Base-by-base conservation (phyloP, 2,329 filamentous ascomycete genomes). In the Xylaria sp. region DNA sequence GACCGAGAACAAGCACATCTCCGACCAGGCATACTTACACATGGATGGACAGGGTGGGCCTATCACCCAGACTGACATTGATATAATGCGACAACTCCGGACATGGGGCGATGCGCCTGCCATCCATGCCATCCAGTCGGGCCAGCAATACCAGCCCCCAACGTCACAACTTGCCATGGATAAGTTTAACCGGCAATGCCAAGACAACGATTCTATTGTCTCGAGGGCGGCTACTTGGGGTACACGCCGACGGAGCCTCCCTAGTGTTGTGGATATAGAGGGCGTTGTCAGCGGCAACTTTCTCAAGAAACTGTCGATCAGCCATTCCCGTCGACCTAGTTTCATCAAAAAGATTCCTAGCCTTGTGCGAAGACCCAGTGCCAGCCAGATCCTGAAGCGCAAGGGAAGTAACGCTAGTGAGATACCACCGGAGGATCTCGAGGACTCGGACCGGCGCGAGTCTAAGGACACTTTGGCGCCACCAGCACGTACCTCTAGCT, bases 211-310 rank as follows among this genome's bases (percentile, higher is more conserved):
- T 22, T 87, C 85, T 0, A 74, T 86, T 9, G 69, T 85, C 8
- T 88, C 85, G 1, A 76, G 82, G 57, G 80, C 85, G 13, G 87
- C 87, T 17, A 91, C 88, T 0, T 86, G 88, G 78, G 88, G 88
- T 16, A 91, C 88, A 1, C 80, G 84, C 6, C 81, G 86, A 39
- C 81, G 82, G 52, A 88, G 87, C 67, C 75, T 88, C 44, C 84
- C 86, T 1, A 85, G 80, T 61, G 63, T 79, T 50, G 59, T 76
- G 4, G 86, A 89, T 52, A 72, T 85, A 22, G 85, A 87, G 37
- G 83, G 79, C 17, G 73, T 87, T 40, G 78, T 76, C 7, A 81
- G 80, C 50, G 84, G 85, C 20, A 85, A 79, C 53, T 78, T 90
- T 38, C 70, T 89, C 39, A 89, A 87, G 65, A 85, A 83, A 67